Percentiles rank a stretch among this genome's conserved stretches.
Evolutionary conservation across 2,329 filamentous ascomycete species (phyloP).

Genomic region (Byssochlamys sp.): DNA sequence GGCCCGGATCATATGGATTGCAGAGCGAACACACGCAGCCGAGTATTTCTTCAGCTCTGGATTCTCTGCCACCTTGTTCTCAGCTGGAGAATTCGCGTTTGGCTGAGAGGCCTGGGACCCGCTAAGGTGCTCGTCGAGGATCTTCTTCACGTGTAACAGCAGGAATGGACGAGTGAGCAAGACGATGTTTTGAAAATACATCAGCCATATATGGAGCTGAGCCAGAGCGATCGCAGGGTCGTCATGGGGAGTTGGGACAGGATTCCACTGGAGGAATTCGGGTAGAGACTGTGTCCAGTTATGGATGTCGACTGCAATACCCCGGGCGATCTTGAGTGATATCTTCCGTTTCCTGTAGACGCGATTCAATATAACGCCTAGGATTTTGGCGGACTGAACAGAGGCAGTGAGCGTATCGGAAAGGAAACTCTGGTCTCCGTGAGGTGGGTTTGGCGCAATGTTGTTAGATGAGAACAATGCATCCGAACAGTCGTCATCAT

Average conservation of each 20-base stretch:
- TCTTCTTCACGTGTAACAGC: conserved; percentile 11
- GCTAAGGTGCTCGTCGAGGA: conserved; percentile 4
- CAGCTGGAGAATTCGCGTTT: conserved; percentile 8
- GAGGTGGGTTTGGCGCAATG: background rate
- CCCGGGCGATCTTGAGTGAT: conserved; percentile 48
- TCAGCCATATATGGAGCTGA: conserved; percentile 53
- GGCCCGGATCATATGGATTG: conserved; percentile 43
- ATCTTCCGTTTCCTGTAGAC: conserved; percentile 54
- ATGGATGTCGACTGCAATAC: conserved; percentile 47
- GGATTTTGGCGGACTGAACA: conserved; percentile 48
- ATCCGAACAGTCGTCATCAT: conserved; percentile 52
- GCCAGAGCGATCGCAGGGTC: conserved; percentile 46
- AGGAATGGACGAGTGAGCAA: conserved; percentile 54
- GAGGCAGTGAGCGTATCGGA: conserved; percentile 44
- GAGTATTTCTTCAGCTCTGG: conserved; percentile 27
- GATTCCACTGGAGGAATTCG: conserved; percentile 42
- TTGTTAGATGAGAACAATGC: conserved; percentile 28
- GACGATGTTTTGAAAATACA: conserved; percentile 55
- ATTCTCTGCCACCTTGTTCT: conserved; percentile 8
- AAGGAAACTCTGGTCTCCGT: conserved; percentile 22
- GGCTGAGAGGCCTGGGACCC: conserved; percentile 5
- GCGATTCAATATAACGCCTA: conserved; percentile 49
- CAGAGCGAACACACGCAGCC: conserved; percentile 43
- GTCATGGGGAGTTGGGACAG: conserved; percentile 34
- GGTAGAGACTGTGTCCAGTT: conserved; percentile 44